These are phyloP conservation scores for Tephrocybe sp. DNA, from an alignment of 768 basidiomycete species.

Conservation along the genomic window DNA sequence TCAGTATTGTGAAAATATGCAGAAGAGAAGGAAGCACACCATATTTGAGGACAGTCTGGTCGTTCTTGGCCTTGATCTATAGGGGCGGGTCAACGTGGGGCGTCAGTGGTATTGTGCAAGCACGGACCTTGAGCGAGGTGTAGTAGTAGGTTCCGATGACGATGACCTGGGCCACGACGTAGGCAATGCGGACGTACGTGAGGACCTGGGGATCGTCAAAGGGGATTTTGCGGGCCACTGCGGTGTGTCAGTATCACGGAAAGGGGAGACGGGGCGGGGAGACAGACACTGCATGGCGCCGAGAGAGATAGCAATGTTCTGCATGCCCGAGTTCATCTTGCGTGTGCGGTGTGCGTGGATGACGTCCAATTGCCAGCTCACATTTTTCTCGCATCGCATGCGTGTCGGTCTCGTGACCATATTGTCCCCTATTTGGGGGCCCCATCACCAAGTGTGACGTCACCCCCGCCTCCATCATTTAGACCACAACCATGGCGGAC, in stretches of 20 bases:
- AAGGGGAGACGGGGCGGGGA: background rate
- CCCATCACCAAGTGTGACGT: background rate
- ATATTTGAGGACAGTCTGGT: slow-evolving; percentile 95
- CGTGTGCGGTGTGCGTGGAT: too few species aligned
- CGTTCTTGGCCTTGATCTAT: slow-evolving; percentile 93
- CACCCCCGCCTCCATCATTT: background rate
- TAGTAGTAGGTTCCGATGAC: slow-evolving; percentile 80
- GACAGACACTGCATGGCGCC: slow-evolving; percentile 85
- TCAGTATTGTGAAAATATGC: slow-evolving; percentile 1
- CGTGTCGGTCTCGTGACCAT: too few species aligned
- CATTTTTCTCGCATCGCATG: too few species aligned
- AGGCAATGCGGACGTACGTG: slow-evolving; percentile 80
- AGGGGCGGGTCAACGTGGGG: background rate
- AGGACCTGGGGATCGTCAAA: slow-evolving; percentile 87
- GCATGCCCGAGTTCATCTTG: slow-evolving; percentile 69
- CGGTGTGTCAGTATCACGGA: background rate
- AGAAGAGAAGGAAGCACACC: slow-evolving; percentile 38
- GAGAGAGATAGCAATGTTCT: slow-evolving; percentile 87
- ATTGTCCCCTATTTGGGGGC: too few species aligned
- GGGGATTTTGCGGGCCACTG: slow-evolving; percentile 89
- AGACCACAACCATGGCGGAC: slow-evolving; percentile 21
- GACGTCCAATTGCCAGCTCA: too few species aligned
- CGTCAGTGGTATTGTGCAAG: background rate
- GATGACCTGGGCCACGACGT: slow-evolving; percentile 72
- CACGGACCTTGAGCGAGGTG: slow-evolving; percentile 65